phyloP scores from a whole-genome alignment of 495 filamentous ascomycete species.

The Penicillium manginii region DNA sequence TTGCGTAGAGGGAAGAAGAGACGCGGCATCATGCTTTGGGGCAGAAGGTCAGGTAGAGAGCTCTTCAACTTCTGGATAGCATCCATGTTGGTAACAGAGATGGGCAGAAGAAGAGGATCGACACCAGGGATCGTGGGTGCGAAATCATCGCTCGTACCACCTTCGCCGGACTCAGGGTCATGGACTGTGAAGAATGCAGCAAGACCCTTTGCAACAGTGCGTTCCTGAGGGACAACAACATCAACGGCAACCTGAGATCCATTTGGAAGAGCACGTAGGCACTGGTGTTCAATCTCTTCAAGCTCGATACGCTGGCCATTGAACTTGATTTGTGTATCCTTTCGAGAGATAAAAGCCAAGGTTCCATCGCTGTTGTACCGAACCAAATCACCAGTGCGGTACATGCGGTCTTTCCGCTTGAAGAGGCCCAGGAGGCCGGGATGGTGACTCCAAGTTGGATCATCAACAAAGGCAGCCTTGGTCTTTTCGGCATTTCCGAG shows the following conservation, averaged over 20 bases:
- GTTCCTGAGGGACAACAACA: conserved; percentile 41
- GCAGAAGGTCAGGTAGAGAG: conserved; percentile 40
- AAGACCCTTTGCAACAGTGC: conserved; percentile 41
- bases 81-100: conserved; percentile 34
- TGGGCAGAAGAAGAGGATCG: conserved; percentile 37
- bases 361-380: conserved; percentile 58
- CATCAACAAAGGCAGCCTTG: conserved; percentile 57
- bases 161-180: conserved; percentile 21
- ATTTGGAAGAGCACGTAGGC: conserved; percentile 32
- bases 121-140: conserved; percentile 23
- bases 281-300: conserved; percentile 66
- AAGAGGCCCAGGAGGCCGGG: conserved; percentile 30
- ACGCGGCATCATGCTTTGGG: conserved; percentile 64
- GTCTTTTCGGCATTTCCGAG: conserved; percentile 60
- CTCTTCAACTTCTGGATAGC: conserved; percentile 38
- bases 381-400: conserved; percentile 56
- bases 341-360: conserved; percentile 57
- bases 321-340: conserved; percentile 68
- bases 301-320: conserved; percentile 69
- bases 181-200: conserved; percentile 47
- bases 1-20: conserved; percentile 60
- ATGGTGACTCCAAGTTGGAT: conserved; percentile 51
- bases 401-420: conserved; percentile 39
- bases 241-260: conserved; percentile 48
- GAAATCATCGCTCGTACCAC: conserved; percentile 25